phyloP scores from a whole-genome alignment of 805 yeast species.

The Zygosaccharomyces lentus region DNA sequence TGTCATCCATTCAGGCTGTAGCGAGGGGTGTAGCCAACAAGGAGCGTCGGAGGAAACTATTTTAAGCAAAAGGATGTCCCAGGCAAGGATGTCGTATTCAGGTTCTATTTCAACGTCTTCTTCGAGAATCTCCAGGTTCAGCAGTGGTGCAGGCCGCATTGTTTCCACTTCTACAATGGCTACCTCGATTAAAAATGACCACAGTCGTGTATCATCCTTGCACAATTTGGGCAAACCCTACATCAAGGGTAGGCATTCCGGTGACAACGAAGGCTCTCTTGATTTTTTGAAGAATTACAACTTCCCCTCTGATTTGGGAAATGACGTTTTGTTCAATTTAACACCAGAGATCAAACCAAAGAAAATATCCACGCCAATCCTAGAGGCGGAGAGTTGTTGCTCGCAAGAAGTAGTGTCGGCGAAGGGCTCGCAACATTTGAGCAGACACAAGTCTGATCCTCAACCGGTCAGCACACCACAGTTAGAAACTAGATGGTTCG shows the following conservation, averaged over 20 bases:
- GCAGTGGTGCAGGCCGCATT: slow-evolving; percentile 20
- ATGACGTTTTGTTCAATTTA: slow-evolving; percentile 10
- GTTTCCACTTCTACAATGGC: slow-evolving; percentile 33
- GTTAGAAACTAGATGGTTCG: slow-evolving; percentile 20
- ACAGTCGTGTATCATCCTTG: slow-evolving; percentile 13
- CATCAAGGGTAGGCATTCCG: slow-evolving; percentile 15
- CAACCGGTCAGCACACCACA: slow-evolving; percentile 23
- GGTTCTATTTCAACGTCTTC: slow-evolving; percentile 14
- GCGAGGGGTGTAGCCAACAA: not conserved
- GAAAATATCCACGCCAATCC: slow-evolving; percentile 7
- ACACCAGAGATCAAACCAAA: not conserved
- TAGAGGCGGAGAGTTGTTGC: slow-evolving; percentile 4
- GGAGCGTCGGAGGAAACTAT: slow-evolving; percentile 14
- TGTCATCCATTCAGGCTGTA: slow-evolving; percentile 1
- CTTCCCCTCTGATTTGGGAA: slow-evolving; percentile 32
- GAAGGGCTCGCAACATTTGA: not conserved
- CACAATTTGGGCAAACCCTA: slow-evolving; percentile 18
- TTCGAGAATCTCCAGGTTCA: slow-evolving; percentile 12
- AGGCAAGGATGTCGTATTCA: slow-evolving; percentile 11
- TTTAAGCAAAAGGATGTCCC: slow-evolving; percentile 8
- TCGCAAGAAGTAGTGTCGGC: not conserved
- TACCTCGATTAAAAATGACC: slow-evolving; percentile 19
- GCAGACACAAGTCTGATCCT: slow-evolving; percentile 22
- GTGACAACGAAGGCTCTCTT: slow-evolving; percentile 22
- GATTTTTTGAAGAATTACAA: slow-evolving; percentile 28